Evolutionary conservation across 345 rosid genomes (phyloP), one percentile per base, ranked within the genome.

Genomic region (Ceriops zippeliana): DNA sequence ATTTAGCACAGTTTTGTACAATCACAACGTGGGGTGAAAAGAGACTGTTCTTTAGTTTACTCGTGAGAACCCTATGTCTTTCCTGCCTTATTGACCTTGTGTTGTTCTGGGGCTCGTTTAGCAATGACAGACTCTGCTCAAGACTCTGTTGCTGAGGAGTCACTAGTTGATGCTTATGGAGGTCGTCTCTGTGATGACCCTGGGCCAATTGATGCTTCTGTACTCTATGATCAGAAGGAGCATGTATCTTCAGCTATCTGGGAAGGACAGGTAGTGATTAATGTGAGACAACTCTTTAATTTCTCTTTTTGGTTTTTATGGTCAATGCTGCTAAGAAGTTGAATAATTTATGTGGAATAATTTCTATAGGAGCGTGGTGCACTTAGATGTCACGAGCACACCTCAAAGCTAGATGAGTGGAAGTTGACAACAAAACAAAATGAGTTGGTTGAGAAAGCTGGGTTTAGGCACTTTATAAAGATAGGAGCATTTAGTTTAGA

Each of bases 341-440:
- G 8, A 63, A 9, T 47, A 58, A 30, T 17, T 28, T 66, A 58
- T 49, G 30, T 5, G 6, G 35, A 1, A 47, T 65, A 21, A 53
- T 53, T 19, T 13, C 4, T 49, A 37, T 73, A 93, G 97, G 98
- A 93, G 79, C 88, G 98, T 21, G 97, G 96, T 63, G 98, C 93
- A 21, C 89, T 93, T 68, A 87, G 98, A 83, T 93, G 98, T 81
- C 98, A 90, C 63, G 98, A 93, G 76, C 98, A 93, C 73, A 93
- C 98, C 7, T 93, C 97, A 0, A 93, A 93, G 81, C 74, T 93
- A 63, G 90, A 88, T 69, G 97, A 90, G 70, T 93, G 97, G 97
- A 90, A 81, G 77, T 86, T 93, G 69, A 82, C 78, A 2, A 70
- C 81, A 1, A 84, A 75, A 73, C 97, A 93, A 71, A 79, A 86